Evolutionary conservation across 768 basidiomycete genomes (phyloP).

Genomic region (Tulasnella sp.): DNA sequence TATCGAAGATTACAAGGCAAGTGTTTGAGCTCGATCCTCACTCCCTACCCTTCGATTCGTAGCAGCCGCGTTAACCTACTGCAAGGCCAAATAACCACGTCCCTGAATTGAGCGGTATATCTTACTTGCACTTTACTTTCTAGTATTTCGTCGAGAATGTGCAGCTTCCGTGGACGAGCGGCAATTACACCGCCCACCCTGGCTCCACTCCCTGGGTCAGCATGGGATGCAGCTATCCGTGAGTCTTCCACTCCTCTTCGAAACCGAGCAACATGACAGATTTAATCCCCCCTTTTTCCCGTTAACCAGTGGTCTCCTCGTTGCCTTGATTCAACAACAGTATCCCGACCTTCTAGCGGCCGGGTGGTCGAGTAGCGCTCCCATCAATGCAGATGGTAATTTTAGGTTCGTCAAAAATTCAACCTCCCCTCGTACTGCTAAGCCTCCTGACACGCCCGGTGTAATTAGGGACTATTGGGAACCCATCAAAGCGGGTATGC

Average conservation of each 20-base stretch:
- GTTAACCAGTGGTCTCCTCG: conserved; percentile 16
- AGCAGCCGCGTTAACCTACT: too few species aligned
- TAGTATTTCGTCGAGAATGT: conserved; percentile 29
- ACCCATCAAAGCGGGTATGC: conserved; percentile 29
- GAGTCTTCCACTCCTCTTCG: background rate
- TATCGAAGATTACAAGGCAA: conserved; percentile 20
- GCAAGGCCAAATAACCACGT: too few species aligned
- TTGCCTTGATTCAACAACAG: conserved; percentile 12
- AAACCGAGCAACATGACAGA: background rate
- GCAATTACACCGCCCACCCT: background rate
- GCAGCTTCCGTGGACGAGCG: conserved; percentile 15
- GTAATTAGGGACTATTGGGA: conserved; percentile 21
- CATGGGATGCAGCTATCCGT: conserved; percentile 23
- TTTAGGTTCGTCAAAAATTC: conserved; percentile 9
- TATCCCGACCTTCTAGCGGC: conserved; percentile 27
- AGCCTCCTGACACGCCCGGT: background rate
- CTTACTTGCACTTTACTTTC: background rate
- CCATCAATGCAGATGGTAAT: conserved; percentile 24
- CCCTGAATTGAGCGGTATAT: background rate
- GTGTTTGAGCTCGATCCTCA: background rate
- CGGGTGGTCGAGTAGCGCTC: conserved; percentile 21
- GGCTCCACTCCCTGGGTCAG: conserved; percentile 9
- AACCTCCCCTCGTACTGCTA: background rate
- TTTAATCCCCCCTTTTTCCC: background rate
- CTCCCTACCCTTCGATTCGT: too few species aligned